These are phyloP conservation scores for Phytophthora cactorum DNA, from an alignment of 352 stramenopile species.

Conservation along the genomic window DNA sequence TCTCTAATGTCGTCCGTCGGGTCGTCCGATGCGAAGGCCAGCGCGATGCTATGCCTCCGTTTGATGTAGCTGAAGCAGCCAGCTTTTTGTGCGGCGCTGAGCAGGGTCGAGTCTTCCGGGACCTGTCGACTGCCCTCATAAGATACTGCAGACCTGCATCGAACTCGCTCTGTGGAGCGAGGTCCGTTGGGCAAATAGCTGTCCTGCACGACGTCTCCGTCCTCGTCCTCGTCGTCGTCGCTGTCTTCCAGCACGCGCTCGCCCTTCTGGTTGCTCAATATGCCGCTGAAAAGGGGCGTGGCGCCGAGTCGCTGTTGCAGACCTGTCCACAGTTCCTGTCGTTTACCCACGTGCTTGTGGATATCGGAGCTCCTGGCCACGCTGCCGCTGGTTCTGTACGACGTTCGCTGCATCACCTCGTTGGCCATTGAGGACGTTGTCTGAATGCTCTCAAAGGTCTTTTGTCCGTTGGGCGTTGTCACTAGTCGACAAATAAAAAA, in stretches of 20 bases:
- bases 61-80: constrained; percentile 89
- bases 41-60: constrained; percentile 67
- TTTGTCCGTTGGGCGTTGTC: constrained; percentile 18
- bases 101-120: constrained; percentile 23
- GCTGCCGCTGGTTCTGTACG: constrained; percentile 8
- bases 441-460: neutral
- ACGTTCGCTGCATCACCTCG: constrained; percentile 28
- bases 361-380: constrained; percentile 21
- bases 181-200: constrained; percentile 27
- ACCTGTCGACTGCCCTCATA: constrained; percentile 12
- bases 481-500: constrained; percentile 11
- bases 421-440: constrained; percentile 19
- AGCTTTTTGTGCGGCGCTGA: constrained; percentile 74
- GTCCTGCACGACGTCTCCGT: constrained; percentile 31
- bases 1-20: constrained; percentile 28
- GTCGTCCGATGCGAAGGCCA: constrained; percentile 68
- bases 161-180: constrained; percentile 22
- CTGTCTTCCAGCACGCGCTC: constrained; percentile 19
- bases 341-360: constrained; percentile 28
- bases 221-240: constrained; percentile 29
- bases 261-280: constrained; percentile 28
- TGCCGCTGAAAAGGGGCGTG: constrained; percentile 25
- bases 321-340: constrained; percentile 37
- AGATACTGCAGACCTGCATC: constrained; percentile 33
- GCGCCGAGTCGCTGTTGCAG: constrained; percentile 29